These are phyloP conservation scores for Noccaea caerulescens DNA, from an alignment of 345 rosid genomes.

Conservation along the genomic window DNA sequence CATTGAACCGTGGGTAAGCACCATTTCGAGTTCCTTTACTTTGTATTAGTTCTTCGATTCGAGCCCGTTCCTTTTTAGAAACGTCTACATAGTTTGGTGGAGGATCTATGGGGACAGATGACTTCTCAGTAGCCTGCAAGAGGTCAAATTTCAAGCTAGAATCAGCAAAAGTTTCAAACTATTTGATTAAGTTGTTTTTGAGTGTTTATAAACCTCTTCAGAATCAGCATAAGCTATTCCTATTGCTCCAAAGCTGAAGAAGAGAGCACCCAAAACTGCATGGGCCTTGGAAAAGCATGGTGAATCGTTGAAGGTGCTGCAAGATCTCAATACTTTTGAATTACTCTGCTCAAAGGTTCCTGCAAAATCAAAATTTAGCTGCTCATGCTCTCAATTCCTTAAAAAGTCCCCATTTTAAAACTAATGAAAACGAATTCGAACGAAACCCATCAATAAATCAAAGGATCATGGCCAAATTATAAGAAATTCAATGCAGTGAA, in stretches of 20 bases:
- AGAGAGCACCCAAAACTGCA: constrained; percentile 54
- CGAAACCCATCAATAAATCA: background rate
- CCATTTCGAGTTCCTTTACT: constrained; percentile 61
- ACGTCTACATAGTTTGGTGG: constrained; percentile 55
- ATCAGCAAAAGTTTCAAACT: constrained; percentile 2
- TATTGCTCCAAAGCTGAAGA: constrained; percentile 59
- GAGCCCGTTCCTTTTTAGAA: constrained; percentile 70
- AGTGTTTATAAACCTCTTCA: constrained; percentile 55
- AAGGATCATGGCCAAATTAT: background rate
- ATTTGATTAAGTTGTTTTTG: background rate
- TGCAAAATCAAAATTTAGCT: constrained; percentile 28
- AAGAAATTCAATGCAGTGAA: background rate
- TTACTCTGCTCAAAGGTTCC: constrained; percentile 43
- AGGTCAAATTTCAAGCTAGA: constrained; percentile 11
- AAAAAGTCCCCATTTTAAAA: background rate
- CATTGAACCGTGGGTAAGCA: constrained; percentile 69
- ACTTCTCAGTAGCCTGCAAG: constrained; percentile 32
- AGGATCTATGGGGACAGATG: constrained; percentile 54
- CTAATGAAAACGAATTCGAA: background rate
- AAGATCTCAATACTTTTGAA: constrained; percentile 37
- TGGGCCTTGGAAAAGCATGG: constrained; percentile 45
- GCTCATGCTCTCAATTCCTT: background rate
- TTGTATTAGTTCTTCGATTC: constrained; percentile 63
- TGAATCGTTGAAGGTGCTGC: constrained; percentile 27
- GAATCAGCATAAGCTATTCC: constrained; percentile 70